Evolutionary conservation across 176 grass and related monocot genomes (phyloP), one percentile per base, ranked within the genome.

Genomic region (Oryza meridionalis): DNA sequence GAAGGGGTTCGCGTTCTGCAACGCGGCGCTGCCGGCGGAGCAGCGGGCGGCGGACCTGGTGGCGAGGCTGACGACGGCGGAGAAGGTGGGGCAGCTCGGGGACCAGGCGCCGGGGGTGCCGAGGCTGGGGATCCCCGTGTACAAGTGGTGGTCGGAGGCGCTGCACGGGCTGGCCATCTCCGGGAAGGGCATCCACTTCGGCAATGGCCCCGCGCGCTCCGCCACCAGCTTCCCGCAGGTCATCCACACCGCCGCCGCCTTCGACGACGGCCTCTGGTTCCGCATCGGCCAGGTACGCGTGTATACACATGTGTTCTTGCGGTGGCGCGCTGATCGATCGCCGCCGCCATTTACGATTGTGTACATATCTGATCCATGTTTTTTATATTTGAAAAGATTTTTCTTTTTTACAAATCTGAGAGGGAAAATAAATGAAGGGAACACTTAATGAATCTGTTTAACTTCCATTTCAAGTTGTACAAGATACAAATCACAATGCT

Each of bases 111-210:
- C 66, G 0, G 86, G 77, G 0, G 68, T 97, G 16, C 65, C 78
- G 2, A 74, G 94, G 32, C 92, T 97, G 11, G 90, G 79, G 5
- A 72, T 94, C 9, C 92, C 90, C 14, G 11, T 71, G 9, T 97
- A 94, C 85, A 88, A 89, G 82, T 97, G 94, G 94, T 94, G 94
- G 94, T 89, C 80, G 5, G 92, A 97, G 78, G 86, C 88, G 70
- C 69, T 97, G 24, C 92, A 97, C 75, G 92, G 94, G 53, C 79
- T 97, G 74, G 86, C 94, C 13, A 77, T 79, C 51, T 89, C 85
- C 75, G 92, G 90, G n/a, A 69, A 25, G 19, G 94, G 88, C 3
- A 78, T 90, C 26, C 69, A 78, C 44, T 82, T 87, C 51, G 53
- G 76, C 64, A 14, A 19, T 4, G 50, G 73, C 12, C 31, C 80